These are phyloP conservation scores for Dothistroma pini DNA, from an alignment of 2,329 filamentous ascomycete species.

Conservation along the genomic window DNA sequence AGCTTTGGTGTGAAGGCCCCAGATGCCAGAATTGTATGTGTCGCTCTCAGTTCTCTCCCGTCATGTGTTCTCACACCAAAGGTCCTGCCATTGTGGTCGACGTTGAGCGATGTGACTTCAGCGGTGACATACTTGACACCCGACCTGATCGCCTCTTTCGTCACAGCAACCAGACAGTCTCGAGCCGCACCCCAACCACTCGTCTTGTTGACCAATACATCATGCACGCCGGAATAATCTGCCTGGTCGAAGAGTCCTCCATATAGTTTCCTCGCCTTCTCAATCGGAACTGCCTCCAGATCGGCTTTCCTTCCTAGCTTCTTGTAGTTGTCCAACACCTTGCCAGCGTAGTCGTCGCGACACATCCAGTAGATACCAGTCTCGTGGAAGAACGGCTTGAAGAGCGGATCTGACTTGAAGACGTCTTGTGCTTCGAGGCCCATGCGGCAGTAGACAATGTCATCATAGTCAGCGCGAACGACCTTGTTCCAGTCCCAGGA, in stretches of 20 bases:
- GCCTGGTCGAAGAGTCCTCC: constrained; percentile 58
- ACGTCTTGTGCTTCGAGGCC: constrained; percentile 63
- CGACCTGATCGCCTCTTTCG: constrained; percentile 49
- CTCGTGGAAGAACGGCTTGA: constrained; percentile 51
- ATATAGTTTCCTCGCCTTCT: constrained; percentile 54
- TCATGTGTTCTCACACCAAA: constrained; percentile 40
- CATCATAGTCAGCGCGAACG: constrained; percentile 65
- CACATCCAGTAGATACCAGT: constrained; percentile 51
- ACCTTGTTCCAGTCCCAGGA: constrained; percentile 74
- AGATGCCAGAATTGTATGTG: constrained; percentile 40
- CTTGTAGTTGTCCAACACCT: constrained; percentile 50
- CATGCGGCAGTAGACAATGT: constrained; percentile 60
- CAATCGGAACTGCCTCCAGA: constrained; percentile 46
- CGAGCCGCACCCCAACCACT: constrained; percentile 64
- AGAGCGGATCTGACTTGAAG: constrained; percentile 57
- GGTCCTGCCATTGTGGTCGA: constrained; percentile 47
- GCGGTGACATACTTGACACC: constrained; percentile 59
- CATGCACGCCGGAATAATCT: constrained; percentile 57
- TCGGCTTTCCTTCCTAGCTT: constrained; percentile 48
- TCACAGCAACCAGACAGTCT: constrained; percentile 54
- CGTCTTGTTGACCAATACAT: constrained; percentile 58
- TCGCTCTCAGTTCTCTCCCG: constrained; percentile 34
- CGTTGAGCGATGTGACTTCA: constrained; percentile 48
- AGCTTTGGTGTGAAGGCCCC: constrained; percentile 44
- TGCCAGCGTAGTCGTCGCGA: constrained; percentile 45